Evolutionary conservation across 345 rosid species (phyloP).

Genomic region (Sisymbrium irio): DNA sequence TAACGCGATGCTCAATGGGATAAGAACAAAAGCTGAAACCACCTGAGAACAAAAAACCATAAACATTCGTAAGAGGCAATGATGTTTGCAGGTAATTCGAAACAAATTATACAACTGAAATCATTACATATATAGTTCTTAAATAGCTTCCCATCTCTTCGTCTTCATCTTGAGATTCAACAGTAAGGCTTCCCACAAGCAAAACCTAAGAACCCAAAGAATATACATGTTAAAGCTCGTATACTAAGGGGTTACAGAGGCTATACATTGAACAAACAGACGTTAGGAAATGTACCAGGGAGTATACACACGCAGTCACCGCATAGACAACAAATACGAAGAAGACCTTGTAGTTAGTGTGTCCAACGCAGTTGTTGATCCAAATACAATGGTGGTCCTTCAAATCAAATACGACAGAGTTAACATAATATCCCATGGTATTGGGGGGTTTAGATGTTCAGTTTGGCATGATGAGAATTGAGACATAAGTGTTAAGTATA

Average conservation of each 20-base stretch:
- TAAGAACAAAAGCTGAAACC: conserved; percentile 62
- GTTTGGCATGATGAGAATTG: conserved; percentile 19
- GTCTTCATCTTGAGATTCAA: conserved; percentile 59
- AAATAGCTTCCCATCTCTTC: conserved; percentile 53
- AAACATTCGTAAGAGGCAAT: conserved; percentile 2
- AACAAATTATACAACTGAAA: neutral
- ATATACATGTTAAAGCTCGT: neutral
- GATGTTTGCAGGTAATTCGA: neutral
- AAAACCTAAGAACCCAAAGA: conserved; percentile 51
- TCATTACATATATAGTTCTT: conserved; percentile 65
- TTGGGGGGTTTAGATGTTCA: neutral
- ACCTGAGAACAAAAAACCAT: conserved; percentile 46
- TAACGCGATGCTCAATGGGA: conserved; percentile 61
- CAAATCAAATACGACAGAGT: conserved; percentile 39
- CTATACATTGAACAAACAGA: neutral
- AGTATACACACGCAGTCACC: conserved; percentile 66
- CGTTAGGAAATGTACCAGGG: conserved; percentile 56
- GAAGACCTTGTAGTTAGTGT: conserved; percentile 88
- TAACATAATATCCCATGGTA: conserved; percentile 35
- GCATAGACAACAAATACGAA: conserved; percentile 77
- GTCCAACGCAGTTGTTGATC: conserved; percentile 96
- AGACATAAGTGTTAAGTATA: conserved; percentile 5
- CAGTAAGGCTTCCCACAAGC: conserved; percentile 80
- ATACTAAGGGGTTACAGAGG: neutral
- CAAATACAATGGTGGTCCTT: conserved; percentile 98